phyloP scores from a whole-genome alignment of 352 stramenopile genomes.

The Phytophthora rubi region DNA sequence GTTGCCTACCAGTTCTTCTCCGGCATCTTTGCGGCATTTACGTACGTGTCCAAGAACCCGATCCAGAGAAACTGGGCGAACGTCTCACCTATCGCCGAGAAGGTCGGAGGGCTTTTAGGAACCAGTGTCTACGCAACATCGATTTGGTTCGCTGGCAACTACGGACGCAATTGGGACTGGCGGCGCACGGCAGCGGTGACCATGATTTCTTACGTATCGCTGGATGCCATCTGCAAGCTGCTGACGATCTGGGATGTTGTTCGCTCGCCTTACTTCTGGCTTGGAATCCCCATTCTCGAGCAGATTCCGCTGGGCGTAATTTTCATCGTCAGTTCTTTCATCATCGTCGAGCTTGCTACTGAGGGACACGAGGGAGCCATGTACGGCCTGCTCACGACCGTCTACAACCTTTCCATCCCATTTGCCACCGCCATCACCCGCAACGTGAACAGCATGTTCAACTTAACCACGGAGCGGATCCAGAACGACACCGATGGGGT shows the following conservation, averaged over 20 bases:
- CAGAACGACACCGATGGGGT: conserved; percentile 52
- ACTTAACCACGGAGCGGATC: conserved; percentile 53
- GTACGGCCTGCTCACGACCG: conserved; percentile 69
- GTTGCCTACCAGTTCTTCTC: conserved; percentile 50
- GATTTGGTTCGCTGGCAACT: conserved; percentile 62
- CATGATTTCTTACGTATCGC: conserved; percentile 37
- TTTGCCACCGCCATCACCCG: conserved; percentile 52
- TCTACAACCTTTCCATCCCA: conserved; percentile 56
- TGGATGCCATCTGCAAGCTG: conserved; percentile 52
- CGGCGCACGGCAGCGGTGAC: conserved; percentile 39
- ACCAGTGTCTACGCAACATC: conserved; percentile 44
- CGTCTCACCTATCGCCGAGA: conserved; percentile 49
- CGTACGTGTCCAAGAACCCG: conserved; percentile 46
- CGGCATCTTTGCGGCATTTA: conserved; percentile 48
- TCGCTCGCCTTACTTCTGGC: conserved; percentile 60
- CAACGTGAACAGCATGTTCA: conserved; percentile 54
- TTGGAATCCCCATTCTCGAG: conserved; percentile 49
- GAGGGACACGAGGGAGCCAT: conserved; percentile 69
- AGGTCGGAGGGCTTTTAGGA: conserved; percentile 41
- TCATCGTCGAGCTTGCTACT: conserved; percentile 60
- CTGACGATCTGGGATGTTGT: conserved; percentile 61
- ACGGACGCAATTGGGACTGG: conserved; percentile 65
- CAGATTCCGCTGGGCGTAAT: conserved; percentile 52
- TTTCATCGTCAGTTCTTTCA: conserved; percentile 68
- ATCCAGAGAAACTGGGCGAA: conserved; percentile 55